These are phyloP conservation scores for Globisporangium alternatum DNA, from an alignment of 352 stramenopile genomes.

Conservation along the genomic window DNA sequence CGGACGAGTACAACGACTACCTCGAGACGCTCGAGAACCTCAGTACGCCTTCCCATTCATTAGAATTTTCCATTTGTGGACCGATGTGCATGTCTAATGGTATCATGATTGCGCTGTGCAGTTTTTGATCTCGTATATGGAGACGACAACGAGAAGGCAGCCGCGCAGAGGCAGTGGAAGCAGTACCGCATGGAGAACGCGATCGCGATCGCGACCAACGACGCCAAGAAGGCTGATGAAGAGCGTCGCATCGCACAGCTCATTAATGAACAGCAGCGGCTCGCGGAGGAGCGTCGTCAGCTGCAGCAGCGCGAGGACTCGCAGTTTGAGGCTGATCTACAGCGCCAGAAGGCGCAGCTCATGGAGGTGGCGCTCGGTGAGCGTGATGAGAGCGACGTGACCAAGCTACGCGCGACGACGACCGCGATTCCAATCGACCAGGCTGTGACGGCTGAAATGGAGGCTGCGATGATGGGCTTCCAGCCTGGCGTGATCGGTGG, in stretches of 20 bases:
- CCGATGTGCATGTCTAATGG: neutral
- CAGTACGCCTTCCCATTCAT: slow-evolving; percentile 33
- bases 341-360: slow-evolving; percentile 79
- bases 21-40: slow-evolving; percentile 83
- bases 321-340: slow-evolving; percentile 77
- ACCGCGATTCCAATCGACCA: slow-evolving; percentile 85
- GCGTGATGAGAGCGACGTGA: slow-evolving; percentile 75
- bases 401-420: slow-evolving; percentile 68
- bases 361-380: slow-evolving; percentile 86
- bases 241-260: slow-evolving; percentile 83
- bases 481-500: slow-evolving; percentile 70
- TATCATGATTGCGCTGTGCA: slow-evolving; percentile 24
- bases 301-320: slow-evolving; percentile 78
- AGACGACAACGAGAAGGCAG: slow-evolving; percentile 63
- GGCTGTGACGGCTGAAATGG: slow-evolving; percentile 84
- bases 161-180: slow-evolving; percentile 83
- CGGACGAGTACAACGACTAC: slow-evolving; percentile 88
- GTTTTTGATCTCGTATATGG: slow-evolving; percentile 86
- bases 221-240: slow-evolving; percentile 84
- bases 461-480: slow-evolving; percentile 87
- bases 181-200: slow-evolving; percentile 81
- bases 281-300: slow-evolving; percentile 72
- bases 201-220: slow-evolving; percentile 81
- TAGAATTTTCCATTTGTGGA: neutral
- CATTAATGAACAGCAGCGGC: slow-evolving; percentile 76